Base-by-base conservation (phyloP, 768 basidiomycete species). In the Tulasnella sp. region DNA sequence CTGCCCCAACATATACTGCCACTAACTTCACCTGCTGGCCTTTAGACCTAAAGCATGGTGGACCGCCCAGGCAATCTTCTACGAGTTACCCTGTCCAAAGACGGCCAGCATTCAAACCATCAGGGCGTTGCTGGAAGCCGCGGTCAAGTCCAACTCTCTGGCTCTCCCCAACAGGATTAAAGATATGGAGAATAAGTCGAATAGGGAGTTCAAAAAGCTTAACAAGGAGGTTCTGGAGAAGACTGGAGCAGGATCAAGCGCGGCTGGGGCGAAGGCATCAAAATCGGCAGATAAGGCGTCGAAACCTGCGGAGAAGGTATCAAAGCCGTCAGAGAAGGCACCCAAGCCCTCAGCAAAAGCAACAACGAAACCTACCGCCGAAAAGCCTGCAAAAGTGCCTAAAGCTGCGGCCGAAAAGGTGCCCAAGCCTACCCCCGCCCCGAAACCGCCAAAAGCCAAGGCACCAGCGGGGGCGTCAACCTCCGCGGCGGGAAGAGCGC, bases 161-260 rank as follows among this genome's bases (percentile, higher is more conserved):
- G 48, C 48, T 9, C 55, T 75, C 16, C 57, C 75, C 35, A 32
- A 26, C 5, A 75, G 67, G 20, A 57, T 75, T 9, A 51, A 61
- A 23, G 55, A 20, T 39, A 6, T 75, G 48, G 75, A 75, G 75
- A 75, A 51, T 20, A 75, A 75, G 57, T 55, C 75, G 15, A 75
- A 75, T 23, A 9, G 75, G 15, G 75, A 75, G 20, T 75, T 75
- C 75, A 75, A 75, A 51, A 29, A 61, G 37, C 51, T 75, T 3
- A 75, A 75, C 55, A 75, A 75, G 51, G 75, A 75, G 57, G 75
- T 75, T 29, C 35, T 75, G 57, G 75, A 61, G 57, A 75, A 75
- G 75, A 75, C 75, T 67, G 75, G 75, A 5, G 55, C 46, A 1
- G 39, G 39, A 61, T 20, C 75, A 11, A 61, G 39, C 10, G 39